A percentile compares a stretch with the other conserved stretches of the same genome.
Conservation (phyloP, 106 monocot genomes). For the Dendrobium nobile region DNA sequence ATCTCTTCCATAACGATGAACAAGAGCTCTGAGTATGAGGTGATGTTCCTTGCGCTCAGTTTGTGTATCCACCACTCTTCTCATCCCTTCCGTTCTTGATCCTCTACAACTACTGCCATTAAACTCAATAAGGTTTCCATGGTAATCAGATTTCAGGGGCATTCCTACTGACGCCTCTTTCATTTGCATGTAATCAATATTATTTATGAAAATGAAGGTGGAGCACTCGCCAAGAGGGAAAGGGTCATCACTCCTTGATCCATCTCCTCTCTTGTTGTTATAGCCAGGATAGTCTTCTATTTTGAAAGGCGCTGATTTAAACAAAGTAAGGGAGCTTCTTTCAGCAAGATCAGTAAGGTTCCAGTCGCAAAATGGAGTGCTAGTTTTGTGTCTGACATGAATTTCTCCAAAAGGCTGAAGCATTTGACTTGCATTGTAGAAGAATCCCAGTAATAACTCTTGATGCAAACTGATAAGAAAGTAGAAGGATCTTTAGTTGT, state of each 20-base stretch:
- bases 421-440: not conserved
- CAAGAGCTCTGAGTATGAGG: too few relatives aligned
- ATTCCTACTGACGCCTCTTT: too few relatives aligned
- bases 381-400: not conserved
- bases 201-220: not conserved
- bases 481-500: not conserved
- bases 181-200: too few relatives aligned
- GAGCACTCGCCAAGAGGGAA: not conserved
- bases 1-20: too few relatives aligned
- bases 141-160: too few relatives aligned
- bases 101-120: too few relatives aligned
- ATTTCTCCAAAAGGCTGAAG: not conserved
- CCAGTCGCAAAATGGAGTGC: not conserved
- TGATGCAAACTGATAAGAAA: not conserved
- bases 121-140: too few relatives aligned
- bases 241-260: too few relatives aligned
- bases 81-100: too few relatives aligned
- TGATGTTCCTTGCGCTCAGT: too few relatives aligned
- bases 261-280: not conserved
- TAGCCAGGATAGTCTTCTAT: not conserved
- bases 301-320: not conserved
- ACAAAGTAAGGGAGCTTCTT: not conserved
- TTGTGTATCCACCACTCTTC: too few relatives aligned
- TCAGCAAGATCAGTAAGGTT: not conserved
- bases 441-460: not conserved